Evolutionary conservation across 2,329 filamentous ascomycete genomes (phyloP), one percentile per base, ranked within the genome.

Genomic region (Thielaviopsis populi): DNA sequence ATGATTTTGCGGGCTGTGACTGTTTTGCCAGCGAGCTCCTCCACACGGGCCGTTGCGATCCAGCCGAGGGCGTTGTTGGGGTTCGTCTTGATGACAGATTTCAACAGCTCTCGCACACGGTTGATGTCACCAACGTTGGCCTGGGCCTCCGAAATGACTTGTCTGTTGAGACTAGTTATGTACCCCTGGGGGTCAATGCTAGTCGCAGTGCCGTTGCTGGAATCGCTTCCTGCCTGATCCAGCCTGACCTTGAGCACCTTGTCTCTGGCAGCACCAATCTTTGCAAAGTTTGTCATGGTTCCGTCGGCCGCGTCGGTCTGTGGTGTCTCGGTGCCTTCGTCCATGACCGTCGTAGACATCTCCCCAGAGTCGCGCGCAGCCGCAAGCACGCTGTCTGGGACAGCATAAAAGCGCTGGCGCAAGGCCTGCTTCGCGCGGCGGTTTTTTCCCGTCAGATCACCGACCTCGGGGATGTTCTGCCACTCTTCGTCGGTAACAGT

Each of bases 1-100:
- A 99, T 96, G 43, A 95, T 82, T 69, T 88, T 94, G 64, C 92
- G 84, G 13, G 94, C 94, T 2, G 91, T 87, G 6, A 95, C 91
- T 64, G 89, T 87, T 74, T 95, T 95, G 54, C 92, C 92, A 2
- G 94, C 94, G 67, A 95, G 79, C 73, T 97, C 91, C 73, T 99
- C 95, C 59, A 99, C 75, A 70, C 94, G 84, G 17, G 92, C 91
- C 2, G 94, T 89, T 3, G 95, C 94, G 69, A 99, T 95, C 88
- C 95, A 99, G 22, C 91, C 94, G 10, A 94, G 89, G 0, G 89
- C 91, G 71, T 97, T 95, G 67, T 89, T 91, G 1, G 92, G 89
- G 73, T 99, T 99, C 7, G 92, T 96, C 75, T 94, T 95, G 73
- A 96, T 95, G 58, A 97, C 94, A 0, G 92, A 97, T 72, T 96